Percentiles rank a stretch among this genome's conserved stretches.
These are phyloP conservation scores for Irpex sp. DNA, from an alignment of 1,284 basidiomycete species.

Conservation along the genomic window DNA sequence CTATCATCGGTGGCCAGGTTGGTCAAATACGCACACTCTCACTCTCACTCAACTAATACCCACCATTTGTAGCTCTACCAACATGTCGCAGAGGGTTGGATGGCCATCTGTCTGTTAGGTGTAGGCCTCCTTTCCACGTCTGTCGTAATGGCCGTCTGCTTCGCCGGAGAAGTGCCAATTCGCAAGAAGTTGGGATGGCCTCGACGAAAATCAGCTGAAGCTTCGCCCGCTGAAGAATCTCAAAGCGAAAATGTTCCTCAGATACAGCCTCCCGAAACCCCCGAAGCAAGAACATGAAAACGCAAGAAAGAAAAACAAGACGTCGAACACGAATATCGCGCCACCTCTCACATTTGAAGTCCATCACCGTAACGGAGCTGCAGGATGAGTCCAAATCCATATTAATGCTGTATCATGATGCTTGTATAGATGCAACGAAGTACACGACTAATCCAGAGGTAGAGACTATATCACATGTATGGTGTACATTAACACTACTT, in stretches of 20 bases:
- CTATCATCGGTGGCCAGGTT: conserved; percentile 66
- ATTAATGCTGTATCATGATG: not conserved
- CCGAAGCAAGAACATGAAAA: not conserved
- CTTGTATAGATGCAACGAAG: not conserved
- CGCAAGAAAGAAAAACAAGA: not conserved
- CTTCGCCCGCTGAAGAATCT: not conserved
- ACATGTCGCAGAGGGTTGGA: conserved; percentile 51
- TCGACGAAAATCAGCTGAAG: not conserved
- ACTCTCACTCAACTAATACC: not conserved
- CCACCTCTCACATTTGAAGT: too few species aligned
- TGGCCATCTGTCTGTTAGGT: conserved; percentile 45
- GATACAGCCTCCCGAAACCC: not conserved
- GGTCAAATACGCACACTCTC: conserved; percentile 5
- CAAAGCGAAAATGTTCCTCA: not conserved
- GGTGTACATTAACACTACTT: not conserved
- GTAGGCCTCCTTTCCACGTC: conserved; percentile 39
- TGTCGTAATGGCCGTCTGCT: conserved; percentile 37
- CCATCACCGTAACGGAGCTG: not conserved
- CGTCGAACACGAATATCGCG: not conserved
- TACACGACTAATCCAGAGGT: not conserved
- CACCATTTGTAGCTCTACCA: conserved; percentile 48
- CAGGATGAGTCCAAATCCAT: not conserved
- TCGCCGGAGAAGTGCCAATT: conserved; percentile 47
- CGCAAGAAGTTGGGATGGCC: not conserved
- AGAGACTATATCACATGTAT: not conserved